These are phyloP conservation scores for Ascochyta pisi DNA, from an alignment of 2,329 filamentous ascomycete species.

Conservation along the genomic window DNA sequence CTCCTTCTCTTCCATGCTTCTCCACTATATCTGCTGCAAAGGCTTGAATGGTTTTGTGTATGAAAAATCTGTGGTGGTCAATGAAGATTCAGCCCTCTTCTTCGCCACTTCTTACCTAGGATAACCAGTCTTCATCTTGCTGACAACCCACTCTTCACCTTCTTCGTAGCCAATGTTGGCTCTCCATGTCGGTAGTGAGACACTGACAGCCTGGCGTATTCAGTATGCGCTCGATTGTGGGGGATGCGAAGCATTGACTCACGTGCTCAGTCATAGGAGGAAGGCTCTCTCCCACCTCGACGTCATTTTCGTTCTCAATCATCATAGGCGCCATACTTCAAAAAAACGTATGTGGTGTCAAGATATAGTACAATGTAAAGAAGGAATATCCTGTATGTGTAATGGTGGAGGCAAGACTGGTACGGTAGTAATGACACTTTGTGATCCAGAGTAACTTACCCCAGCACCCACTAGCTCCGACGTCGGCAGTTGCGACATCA, in stretches of 20 bases:
- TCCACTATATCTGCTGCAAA: slow-evolving; percentile 73
- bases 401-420: slow-evolving; percentile 16
- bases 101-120: slow-evolving; percentile 66
- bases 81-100: not conserved
- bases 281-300: slow-evolving; percentile 49
- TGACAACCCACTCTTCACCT: slow-evolving; percentile 84
- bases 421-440: slow-evolving; percentile 9
- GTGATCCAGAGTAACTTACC: slow-evolving; percentile 12
- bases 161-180: slow-evolving; percentile 94
- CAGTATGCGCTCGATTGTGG: slow-evolving; percentile 18
- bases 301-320: slow-evolving; percentile 38
- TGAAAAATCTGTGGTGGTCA: slow-evolving; percentile 74
- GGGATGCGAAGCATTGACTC: slow-evolving; percentile 31
- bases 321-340: slow-evolving; percentile 35
- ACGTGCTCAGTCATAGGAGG: slow-evolving; percentile 51
- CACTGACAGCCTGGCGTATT: slow-evolving; percentile 80
- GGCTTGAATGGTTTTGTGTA: slow-evolving; percentile 80
- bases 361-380: slow-evolving; percentile 8
- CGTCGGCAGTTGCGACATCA: slow-evolving; percentile 35
- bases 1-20: slow-evolving; percentile 66
- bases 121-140: slow-evolving; percentile 87
- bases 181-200: slow-evolving; percentile 92
- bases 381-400: slow-evolving; percentile 5
- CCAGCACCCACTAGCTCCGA: slow-evolving; percentile 34
- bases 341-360: slow-evolving; percentile 4